Base-by-base conservation (phyloP, 1,139 yeast species). In the Candida mesenterica region DNA sequence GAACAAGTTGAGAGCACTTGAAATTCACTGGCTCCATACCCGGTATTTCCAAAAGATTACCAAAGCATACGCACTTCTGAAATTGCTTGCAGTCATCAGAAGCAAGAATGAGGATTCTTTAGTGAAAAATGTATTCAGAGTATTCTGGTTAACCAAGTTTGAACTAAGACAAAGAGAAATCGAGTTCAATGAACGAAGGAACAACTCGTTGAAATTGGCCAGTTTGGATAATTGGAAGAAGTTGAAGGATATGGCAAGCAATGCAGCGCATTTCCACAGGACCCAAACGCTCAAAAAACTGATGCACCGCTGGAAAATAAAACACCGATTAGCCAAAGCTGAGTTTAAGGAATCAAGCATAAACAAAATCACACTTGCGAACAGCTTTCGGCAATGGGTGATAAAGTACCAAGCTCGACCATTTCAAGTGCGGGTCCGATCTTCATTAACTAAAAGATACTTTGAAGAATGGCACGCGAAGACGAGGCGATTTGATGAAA, bases 41-140 rank as follows among this genome's bases (percentile, higher is more conserved):
- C 51, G 46, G 27, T 46, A 37, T 17, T 43, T 57, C 19, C 25
- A 29, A 1, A 40, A 30, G n/a, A 56, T 61, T 61, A 33, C 20
- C 15, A 31, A 33, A 10, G 30, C 39, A 3, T 30, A 32, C 16
- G n/a, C 31, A 3, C 39, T 49, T 12, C 34, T 34, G 4, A 20
- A 8, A 4, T 32, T 39, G 2, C 32, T 35, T 4, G 31, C 34
- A 2, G 32, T 33, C 13, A 44, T 48, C n/a, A 42, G 36, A 26
- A 10, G 15, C 4, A 33, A 32, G 3, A 43, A 41, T 23, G 36
- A 49, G 24, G 5, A 3, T 4, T 15, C 25, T 2, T 34, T 52
- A n/a, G 10, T 43, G 7, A 22, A 22, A 8, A 40, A 43, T 19
- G 30, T 50, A 12, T 50, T 59, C 22, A 38, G 36, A 14, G 41